Evolutionary conservation across 108 stramenopile species (phyloP), one percentile per base, ranked within the genome.

Genomic region (Cyclostephanos tholiformis): DNA sequence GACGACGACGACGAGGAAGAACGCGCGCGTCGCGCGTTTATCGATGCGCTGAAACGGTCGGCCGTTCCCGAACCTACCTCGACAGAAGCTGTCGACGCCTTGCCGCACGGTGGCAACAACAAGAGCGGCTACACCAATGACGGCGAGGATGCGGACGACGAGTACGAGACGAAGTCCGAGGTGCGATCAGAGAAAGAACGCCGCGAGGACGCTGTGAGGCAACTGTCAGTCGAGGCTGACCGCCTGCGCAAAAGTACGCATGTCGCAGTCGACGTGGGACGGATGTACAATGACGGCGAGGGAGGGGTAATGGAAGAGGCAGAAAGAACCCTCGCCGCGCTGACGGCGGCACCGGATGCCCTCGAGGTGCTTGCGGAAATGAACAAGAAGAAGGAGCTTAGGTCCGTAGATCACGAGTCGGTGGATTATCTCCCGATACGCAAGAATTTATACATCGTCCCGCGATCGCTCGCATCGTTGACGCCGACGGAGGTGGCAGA

Each of bases 381-480:
- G 63, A 90, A 92, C 65, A 95, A 97, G 70, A 96, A 95, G 77
- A 99, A 99, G 74, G 97, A 97, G 71, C 89, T 99, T 29, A 85
- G 95, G 67, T 78, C 92, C 1, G 95, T 99, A n/a, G 97, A 99
- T 84, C 98, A 99, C 77, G 82, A 76, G 66, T 67, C 82, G 55
- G 82, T 98, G 29, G 92, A 96, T 50, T 99, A 99, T 83, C 81
- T 98, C 36, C 70, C 83, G 36, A 80, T 99, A 72, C 81, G 92
- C 63, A 99, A 99, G 85, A 99, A 98, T 76, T 77, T 99, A 49
- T 99, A 95, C 69, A 85, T 97, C 41, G 89, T 97, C 11, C 97
- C 97, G n/a, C 82, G 91, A 51, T 71, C 79, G 8, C 61, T 97
- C 63, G 95, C 89, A 11, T 78, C 59, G 29, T 69, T 96, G 50